Conservation (phyloP, 352 stramenopile genomes). For the Globisporangium lucens region DNA sequence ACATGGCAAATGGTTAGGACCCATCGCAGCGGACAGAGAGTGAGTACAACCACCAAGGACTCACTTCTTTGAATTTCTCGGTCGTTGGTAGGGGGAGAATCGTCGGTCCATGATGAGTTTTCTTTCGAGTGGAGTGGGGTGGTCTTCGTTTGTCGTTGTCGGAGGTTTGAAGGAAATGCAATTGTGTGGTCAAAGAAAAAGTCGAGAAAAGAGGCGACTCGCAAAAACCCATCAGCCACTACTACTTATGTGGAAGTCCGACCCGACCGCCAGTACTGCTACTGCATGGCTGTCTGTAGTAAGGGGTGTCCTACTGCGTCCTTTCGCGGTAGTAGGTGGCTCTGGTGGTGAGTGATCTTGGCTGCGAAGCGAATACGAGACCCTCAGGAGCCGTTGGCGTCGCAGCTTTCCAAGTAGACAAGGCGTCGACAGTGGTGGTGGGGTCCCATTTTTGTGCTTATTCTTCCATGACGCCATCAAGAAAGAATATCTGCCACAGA, state of each 20-base stretch:
- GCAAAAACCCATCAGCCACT: constrained; percentile 2
- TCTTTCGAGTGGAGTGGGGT: background rate
- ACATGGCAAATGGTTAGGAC: background rate
- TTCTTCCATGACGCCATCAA: background rate
- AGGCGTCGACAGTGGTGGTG: background rate
- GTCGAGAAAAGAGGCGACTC: constrained; percentile 15
- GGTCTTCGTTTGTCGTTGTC: constrained; percentile 3
- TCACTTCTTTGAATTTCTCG: constrained; percentile 11
- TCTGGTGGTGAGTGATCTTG: constrained; percentile 3
- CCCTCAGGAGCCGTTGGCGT: constrained; percentile 6
- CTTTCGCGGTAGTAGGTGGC: background rate
- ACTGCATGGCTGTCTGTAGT: background rate
- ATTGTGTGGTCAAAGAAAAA: constrained; percentile 17
- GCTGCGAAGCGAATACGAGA: constrained; percentile 5
- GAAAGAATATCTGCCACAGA: constrained; percentile 4
- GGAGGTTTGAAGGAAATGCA: constrained; percentile 17
- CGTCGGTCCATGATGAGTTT: constrained; percentile 17
- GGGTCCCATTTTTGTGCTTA: background rate
- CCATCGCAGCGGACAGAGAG: background rate
- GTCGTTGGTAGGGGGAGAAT: constrained; percentile 17
- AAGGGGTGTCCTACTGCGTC: background rate
- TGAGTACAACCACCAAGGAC: background rate
- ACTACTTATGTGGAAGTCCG: no score
- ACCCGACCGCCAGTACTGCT: no score
- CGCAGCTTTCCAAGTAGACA: constrained; percentile 2